Evolutionary conservation across 305 asterid species (phyloP), one percentile per base, ranked within the genome.

Genomic region (Rubia peregrina): DNA sequence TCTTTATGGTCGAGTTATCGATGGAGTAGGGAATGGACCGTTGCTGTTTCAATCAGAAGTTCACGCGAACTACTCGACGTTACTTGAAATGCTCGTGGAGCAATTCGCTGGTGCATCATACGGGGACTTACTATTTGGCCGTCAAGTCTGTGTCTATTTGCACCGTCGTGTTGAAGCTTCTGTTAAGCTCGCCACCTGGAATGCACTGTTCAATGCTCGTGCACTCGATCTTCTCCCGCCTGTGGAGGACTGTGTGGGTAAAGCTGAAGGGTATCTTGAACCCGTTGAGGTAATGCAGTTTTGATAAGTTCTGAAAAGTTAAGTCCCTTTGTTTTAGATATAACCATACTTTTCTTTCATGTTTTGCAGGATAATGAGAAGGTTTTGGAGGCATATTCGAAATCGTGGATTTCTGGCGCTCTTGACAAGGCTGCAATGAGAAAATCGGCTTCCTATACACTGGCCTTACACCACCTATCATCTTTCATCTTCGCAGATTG

Each of bases 81-180:
- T 89, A 70, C 61, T 90, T 14, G 99, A 91, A 77, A 82, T 82
- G 74, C 86, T 95, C 9, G 94, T 95, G 38, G 99, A 88, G 79
- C 97, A 95, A 65, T 91, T 86, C 78, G 87, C 96, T 76, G 96
- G 94, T 74, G 98, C 84, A 70, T 95, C 99, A 57, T 95, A 95
- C 72, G 98, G 99, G 48, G 97, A 90, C 69, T 13, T 77, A 75
- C 51, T 88, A 79, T 95, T 90, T 83, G 96, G 94, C 14, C 85
- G 95, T 48, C 99, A 95, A 80, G 81, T 95, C 67, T 92, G 90
- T 66, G 66, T 90, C 16, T 91, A 94, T 84, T 81, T 95, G 74
- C 88, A 85, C 76, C 83, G 82, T 60, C 79, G 79, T n/a, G 92
- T 88, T 57, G 98, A 91, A 86, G 83, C 87, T 81, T 84, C 97